phyloP scores from a whole-genome alignment of 2,329 filamentous ascomycete species.

The Geoglossum cookeanum region DNA sequence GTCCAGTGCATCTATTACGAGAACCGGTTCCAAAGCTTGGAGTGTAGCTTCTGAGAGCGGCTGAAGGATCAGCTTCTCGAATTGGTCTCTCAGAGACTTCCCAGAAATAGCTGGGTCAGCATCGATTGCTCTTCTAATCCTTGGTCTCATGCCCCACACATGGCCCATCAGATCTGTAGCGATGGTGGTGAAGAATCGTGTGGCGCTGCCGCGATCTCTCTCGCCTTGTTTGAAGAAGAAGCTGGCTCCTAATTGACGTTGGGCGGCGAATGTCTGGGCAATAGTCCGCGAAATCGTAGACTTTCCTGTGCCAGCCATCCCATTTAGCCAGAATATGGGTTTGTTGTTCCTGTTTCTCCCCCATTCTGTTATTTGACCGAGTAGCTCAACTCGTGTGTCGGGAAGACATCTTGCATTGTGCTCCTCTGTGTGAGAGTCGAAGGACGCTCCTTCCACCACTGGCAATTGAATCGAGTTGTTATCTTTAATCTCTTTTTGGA shows the following conservation, averaged over 20 bases:
- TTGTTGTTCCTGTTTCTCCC: slow-evolving; percentile 8
- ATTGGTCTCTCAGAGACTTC: slow-evolving; percentile 20
- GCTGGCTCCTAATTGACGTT: slow-evolving; percentile 16
- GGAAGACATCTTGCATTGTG: slow-evolving; percentile 7
- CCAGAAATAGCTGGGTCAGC: slow-evolving; percentile 14
- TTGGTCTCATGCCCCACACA: slow-evolving; percentile 15
- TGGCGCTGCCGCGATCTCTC: slow-evolving; percentile 19
- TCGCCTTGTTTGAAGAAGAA: slow-evolving; percentile 16
- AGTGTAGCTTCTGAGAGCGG: slow-evolving; percentile 14
- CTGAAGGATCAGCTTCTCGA: slow-evolving; percentile 21
- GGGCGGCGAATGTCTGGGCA: slow-evolving; percentile 11
- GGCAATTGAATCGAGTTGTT: not conserved
- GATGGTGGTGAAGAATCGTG: slow-evolving; percentile 24
- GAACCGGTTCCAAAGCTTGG: not conserved
- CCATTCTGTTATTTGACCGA: slow-evolving; percentile 13
- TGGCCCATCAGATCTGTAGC: slow-evolving; percentile 16
- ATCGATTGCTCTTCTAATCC: slow-evolving; percentile 17
- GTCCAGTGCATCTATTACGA: slow-evolving; percentile 17
- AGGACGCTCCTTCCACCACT: slow-evolving; percentile 7
- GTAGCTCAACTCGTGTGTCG: slow-evolving; percentile 12
- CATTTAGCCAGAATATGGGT: slow-evolving; percentile 19
- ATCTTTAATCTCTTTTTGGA: no score
- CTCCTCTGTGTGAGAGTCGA: not conserved
- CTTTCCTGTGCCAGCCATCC: no score
- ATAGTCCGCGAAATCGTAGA: slow-evolving; percentile 19